Evolutionary conservation across 1,139 yeast species (phyloP), one percentile per base, ranked within the genome.

Genomic region (Yamadazyma kanchanaburiensis): DNA sequence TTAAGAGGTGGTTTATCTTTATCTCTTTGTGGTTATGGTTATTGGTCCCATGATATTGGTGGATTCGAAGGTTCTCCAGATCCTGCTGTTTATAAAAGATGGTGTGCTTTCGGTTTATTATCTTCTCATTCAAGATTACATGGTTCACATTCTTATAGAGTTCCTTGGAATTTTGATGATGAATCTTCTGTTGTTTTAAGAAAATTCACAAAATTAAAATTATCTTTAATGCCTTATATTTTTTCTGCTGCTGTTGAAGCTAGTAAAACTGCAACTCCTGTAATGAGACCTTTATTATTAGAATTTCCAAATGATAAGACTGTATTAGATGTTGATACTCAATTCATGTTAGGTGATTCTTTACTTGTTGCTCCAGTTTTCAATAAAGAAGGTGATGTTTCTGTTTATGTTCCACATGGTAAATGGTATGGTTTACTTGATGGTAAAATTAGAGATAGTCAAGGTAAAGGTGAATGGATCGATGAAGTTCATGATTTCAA

Each of bases 11-110:
- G 64, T 4, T 46, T 60, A 24, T 46, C 55, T 14, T 39, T 58
- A 15, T 40, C 55, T 10, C 43, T 53, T n/a, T 41, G 52, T 27
- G 64, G 64, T 3, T 56, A 49, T 36, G 63, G 62, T 7, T 60
- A 46, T 35, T 60, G 67, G 65, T 53, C 61, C 15, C 66, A 60
- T 34, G 65, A 60, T 40, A 60, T 60, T 33, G 62, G 64, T 14
- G 67, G 67, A 15, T 60, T 60, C 33, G 65, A 59, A 42, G 65
- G 64, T 3, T 33, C 42, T 16, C 64, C 64, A 4, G 52, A 56
- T 35, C 56, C 62, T 1, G 60, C 55, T 2, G 51, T 59, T 12
- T 59, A 59, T 40, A 59, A 59, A 40, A 43, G 65, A 32, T 59
- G 65, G 65, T 55, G 60, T 38, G 61, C 61, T 2, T 59, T 51